phyloP scores from a whole-genome alignment of 192 early-diverging fungal species.

The Linderina pennispora region DNA sequence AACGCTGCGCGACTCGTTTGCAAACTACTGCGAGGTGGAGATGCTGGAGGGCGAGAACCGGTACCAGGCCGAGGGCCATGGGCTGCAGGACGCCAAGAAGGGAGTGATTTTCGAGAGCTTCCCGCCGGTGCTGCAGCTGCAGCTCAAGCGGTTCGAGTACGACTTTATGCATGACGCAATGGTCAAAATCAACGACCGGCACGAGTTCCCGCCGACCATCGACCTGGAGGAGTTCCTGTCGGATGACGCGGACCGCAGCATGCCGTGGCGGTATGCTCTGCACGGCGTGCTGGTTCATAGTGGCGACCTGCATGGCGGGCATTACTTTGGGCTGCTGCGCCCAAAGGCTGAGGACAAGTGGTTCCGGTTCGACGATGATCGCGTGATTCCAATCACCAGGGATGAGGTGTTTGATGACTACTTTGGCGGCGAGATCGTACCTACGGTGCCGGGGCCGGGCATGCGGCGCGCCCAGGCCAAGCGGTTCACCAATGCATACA shows the following conservation, averaged over 20 bases:
- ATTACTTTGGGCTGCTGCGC: slow-evolving; percentile 89
- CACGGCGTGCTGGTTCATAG: slow-evolving; percentile 97
- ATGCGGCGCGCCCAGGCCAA: slow-evolving; percentile 51
- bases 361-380: slow-evolving; percentile 95
- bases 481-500: slow-evolving; percentile 96
- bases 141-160: slow-evolving; percentile 97
- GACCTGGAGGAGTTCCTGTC: slow-evolving; percentile 81
- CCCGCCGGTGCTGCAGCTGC: slow-evolving; percentile 92
- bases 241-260: slow-evolving; percentile 54
- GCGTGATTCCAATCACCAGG: slow-evolving; percentile 71
- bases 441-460: slow-evolving; percentile 19
- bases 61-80: slow-evolving; percentile 91
- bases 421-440: slow-evolving; percentile 80
- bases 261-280: slow-evolving; percentile 70
- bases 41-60: slow-evolving; percentile 95
- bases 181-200: slow-evolving; percentile 98
- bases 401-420: slow-evolving; percentile 92
- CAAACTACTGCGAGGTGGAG: slow-evolving; percentile 84
- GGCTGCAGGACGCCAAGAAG: slow-evolving; percentile 93
- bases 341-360: slow-evolving; percentile 75
- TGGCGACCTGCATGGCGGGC: slow-evolving; percentile 87
- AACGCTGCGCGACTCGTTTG: slow-evolving; percentile 82
- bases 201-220: slow-evolving; percentile 86
- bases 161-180: slow-evolving; percentile 83
- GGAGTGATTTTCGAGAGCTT: slow-evolving; percentile 91